Percentiles rank a stretch among this genome's conserved stretches.
These are phyloP conservation scores for Boechera divaricarpa DNA, from an alignment of 345 rosid genomes.

Conservation along the genomic window DNA sequence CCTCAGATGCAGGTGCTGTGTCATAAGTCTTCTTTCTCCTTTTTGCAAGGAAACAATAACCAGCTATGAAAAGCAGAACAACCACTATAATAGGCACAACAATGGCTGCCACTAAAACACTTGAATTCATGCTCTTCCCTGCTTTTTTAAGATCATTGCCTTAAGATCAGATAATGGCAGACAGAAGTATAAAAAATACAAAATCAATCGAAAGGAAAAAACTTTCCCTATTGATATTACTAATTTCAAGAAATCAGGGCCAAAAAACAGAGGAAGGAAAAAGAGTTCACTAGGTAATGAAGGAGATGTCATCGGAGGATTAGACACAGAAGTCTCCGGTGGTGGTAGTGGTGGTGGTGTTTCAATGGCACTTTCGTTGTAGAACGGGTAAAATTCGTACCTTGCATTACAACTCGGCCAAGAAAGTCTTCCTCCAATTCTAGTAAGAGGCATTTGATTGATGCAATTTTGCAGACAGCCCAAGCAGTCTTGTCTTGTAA, in stretches of 20 bases:
- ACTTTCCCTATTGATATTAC: not conserved
- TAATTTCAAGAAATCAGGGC: not conserved
- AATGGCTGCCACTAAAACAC: not conserved
- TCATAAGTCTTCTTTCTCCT: slow-evolving; percentile 41
- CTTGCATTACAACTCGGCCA: slow-evolving; percentile 51
- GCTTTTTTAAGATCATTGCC: not conserved
- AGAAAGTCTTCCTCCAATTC: slow-evolving; percentile 38
- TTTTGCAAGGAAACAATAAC: slow-evolving; percentile 44
- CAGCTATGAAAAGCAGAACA: slow-evolving; percentile 23
- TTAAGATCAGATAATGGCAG: not conserved
- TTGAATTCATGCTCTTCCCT: not conserved
- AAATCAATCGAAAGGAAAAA: not conserved
- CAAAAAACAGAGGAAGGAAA: not conserved
- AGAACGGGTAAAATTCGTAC: slow-evolving; percentile 42
- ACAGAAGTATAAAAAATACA: too few relatives aligned
- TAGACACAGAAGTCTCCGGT: not conserved
- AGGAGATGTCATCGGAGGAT: not conserved
- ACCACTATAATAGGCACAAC: not conserved
- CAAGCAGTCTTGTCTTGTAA: slow-evolving; percentile 33
- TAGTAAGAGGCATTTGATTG: not conserved
- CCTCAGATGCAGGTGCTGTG: slow-evolving; percentile 33
- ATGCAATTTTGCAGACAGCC: slow-evolving; percentile 21
- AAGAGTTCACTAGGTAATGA: not conserved
- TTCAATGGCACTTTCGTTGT: slow-evolving; percentile 10
- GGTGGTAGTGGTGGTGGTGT: not conserved